Conservation (phyloP, 306 rosid species). For the barrel medic (Medicago truncatula) region MtrunA17r5.0-ANR NC_053049.1:44201501-44202000, state of each 20-base stretch:
- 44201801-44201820: constrained; percentile 88
- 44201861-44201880: constrained; percentile 64
- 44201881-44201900: constrained; percentile 70
- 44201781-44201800: constrained; percentile 89
- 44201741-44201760: background rate
- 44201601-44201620: constrained; percentile 70
- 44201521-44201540: constrained; percentile 33
- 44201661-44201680: too few species aligned
- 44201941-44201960: background rate
- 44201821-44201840: constrained; percentile 87
- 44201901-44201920: background rate
- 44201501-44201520: constrained; percentile 36
- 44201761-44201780: constrained; percentile 83
- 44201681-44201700: too few species aligned
- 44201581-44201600: background rate
- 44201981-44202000: background rate
- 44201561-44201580: constrained; percentile 46
- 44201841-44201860: constrained; percentile 73
- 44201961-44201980: background rate
- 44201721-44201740: too few species aligned
- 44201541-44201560: constrained; percentile 22
- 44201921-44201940: background rate
- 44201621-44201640: constrained; percentile 76
- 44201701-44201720: too few species aligned
- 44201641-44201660: constrained; percentile 58